Percentiles rank a stretch among this genome's conserved stretches.
phyloP scores from a whole-genome alignment of 2,329 filamentous ascomycete genomes.

The Fusarium metavorans region DNA sequence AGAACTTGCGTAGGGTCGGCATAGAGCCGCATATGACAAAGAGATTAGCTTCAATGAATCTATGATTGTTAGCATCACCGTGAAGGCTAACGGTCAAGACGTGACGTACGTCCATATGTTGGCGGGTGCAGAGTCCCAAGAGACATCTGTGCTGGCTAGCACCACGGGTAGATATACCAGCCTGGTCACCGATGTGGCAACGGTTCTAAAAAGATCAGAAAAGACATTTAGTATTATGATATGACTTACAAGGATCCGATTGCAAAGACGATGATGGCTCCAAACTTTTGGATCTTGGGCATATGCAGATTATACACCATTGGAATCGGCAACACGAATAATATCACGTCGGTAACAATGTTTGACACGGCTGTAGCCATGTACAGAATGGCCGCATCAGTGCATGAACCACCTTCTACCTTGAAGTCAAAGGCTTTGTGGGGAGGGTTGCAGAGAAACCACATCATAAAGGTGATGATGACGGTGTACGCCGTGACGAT shows the following conservation, averaged over 20 bases:
- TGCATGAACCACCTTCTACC: slow-evolving; percentile 49
- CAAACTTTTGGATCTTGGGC: slow-evolving; percentile 58
- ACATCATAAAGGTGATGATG: slow-evolving; percentile 40
- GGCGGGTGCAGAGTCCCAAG: slow-evolving; percentile 47
- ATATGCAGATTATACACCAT: slow-evolving; percentile 58
- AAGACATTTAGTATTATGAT: not conserved
- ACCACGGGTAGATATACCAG: slow-evolving; percentile 41
- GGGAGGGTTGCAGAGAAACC: slow-evolving; percentile 41
- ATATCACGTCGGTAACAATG: slow-evolving; percentile 59
- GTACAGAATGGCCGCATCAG: slow-evolving; percentile 60
- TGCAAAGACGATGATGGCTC: slow-evolving; percentile 57
- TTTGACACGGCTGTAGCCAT: slow-evolving; percentile 61
- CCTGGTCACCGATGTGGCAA: slow-evolving; percentile 49
- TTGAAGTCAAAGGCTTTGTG: slow-evolving; percentile 39
- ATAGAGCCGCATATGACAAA: slow-evolving; percentile 56
- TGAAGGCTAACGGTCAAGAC: not conserved
- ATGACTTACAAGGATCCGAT: slow-evolving; percentile 48
- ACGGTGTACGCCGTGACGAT: slow-evolving; percentile 48
- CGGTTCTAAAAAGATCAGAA: slow-evolving; percentile 24
- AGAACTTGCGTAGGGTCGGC: slow-evolving; percentile 53
- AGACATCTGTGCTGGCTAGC: slow-evolving; percentile 42
- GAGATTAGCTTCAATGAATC: slow-evolving; percentile 54
- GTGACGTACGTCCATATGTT: slow-evolving; percentile 45
- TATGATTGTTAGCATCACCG: slow-evolving; percentile 12
- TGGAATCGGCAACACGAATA: slow-evolving; percentile 59